Conservation (phyloP, 129 eudicot species). For the Mikania micrantha region DNA sequence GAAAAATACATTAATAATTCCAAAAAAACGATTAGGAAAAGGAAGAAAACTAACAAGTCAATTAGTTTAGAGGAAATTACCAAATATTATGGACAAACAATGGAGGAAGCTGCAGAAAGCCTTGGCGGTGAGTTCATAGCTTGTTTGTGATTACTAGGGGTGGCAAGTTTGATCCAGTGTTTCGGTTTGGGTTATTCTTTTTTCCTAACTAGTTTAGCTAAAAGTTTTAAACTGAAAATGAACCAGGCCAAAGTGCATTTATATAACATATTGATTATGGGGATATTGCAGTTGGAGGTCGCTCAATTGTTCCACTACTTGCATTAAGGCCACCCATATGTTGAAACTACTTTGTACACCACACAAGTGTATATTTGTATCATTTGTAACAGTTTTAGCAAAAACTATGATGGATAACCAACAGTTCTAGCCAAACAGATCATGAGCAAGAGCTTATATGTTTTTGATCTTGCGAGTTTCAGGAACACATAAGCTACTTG, state of each 20-base stretch:
- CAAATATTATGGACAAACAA: background rate
- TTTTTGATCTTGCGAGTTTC: background rate
- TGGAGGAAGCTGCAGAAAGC: slow-evolving; percentile 11
- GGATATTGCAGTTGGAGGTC: too few species aligned
- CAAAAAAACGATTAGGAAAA: background rate
- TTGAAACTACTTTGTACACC: too few species aligned
- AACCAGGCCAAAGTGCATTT: background rate
- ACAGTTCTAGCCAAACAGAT: too few species aligned
- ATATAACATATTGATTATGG: too few species aligned
- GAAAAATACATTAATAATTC: background rate
- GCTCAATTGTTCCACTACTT: too few species aligned
- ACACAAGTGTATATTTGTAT: too few species aligned
- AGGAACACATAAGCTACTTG: background rate
- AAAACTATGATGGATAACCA: too few species aligned
- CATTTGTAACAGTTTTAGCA: too few species aligned
- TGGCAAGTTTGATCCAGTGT: background rate
- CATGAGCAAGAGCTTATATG: too few species aligned
- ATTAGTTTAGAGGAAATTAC: background rate
- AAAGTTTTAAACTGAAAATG: background rate
- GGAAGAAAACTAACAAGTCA: background rate
- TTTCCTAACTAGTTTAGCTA: background rate
- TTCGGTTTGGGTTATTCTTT: background rate
- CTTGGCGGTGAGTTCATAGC: background rate
- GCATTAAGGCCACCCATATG: too few species aligned
- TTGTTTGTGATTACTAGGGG: background rate